phyloP scores from a whole-genome alignment of 441 rosid genomes.

The Eruca vesicaria region DNA sequence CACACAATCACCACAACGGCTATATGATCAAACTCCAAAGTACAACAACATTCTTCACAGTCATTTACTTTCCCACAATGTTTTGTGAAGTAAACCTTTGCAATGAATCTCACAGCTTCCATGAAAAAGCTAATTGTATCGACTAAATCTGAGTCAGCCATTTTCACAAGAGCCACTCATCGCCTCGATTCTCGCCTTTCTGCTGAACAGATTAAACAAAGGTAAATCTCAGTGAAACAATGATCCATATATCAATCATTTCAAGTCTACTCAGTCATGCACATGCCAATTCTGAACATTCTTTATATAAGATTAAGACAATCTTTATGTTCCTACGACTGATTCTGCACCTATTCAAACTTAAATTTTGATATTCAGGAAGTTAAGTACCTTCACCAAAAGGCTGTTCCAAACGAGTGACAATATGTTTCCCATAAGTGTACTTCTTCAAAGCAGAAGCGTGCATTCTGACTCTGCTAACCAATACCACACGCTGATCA shows the following conservation, averaged over 20 bases:
- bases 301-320: too few species aligned
- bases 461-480: slow-evolving; percentile 53
- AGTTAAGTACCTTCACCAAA: slow-evolving; percentile 53
- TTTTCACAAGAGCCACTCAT: slow-evolving; percentile 17
- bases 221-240: background rate
- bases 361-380: background rate
- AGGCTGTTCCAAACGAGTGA: slow-evolving; percentile 72
- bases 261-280: background rate
- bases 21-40: background rate
- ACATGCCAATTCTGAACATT: too few species aligned
- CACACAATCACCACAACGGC: slow-evolving; percentile 30
- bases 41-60: slow-evolving; percentile 8
- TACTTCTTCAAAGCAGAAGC: slow-evolving; percentile 77
- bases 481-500: slow-evolving; percentile 54
- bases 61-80: too few species aligned
- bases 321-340: background rate
- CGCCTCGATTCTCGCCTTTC: slow-evolving; percentile 22
- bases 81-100: background rate
- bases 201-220: slow-evolving; percentile 1
- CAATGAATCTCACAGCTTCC: slow-evolving; percentile 18
- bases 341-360: background rate
- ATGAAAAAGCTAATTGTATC: slow-evolving; percentile 12
- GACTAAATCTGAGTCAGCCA: slow-evolving; percentile 16
- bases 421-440: slow-evolving; percentile 93
- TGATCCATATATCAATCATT: background rate